Base-by-base conservation (phyloP, 441 rosid species). In the Isatis lusitanica region DNA sequence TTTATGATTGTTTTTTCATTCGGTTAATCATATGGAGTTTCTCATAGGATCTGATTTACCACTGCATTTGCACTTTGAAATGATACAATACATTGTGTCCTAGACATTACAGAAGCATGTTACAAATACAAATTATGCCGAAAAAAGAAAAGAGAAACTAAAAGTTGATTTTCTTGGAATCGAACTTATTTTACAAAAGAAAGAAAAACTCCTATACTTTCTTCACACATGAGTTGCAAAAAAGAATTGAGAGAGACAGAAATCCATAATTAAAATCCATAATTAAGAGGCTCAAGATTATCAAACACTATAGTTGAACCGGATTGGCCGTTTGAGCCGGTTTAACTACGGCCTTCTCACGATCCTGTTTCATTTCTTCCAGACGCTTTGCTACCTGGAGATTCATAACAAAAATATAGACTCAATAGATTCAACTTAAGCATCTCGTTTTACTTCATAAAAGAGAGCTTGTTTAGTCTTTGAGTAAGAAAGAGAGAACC, bases 381-480 rank as follows among this genome's bases (percentile, higher is more conserved):
- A 91, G 79, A 43, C 82, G 88, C 84, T 82, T 86, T 12, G 91
- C 75, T 26, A 94, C 94, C 97, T 93, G 71, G 44, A 12, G 60
- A 67, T 57, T 44, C 55, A 53, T 36, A 12, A 57, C 57, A 47
- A 74, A n/a, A 12, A 24, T 3, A 66, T 30, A 7, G 43, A 61
- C 6, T 36, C 43, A 9, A 18, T 7, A 64, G 39, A 24, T 24
- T 48, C 24, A 40, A 33, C 21, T 16, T 40, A 58, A 71, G 44
- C 16, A 30, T 36, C 50, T 52, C 15, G 21, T 38, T 60, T 21
- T 58, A 56, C 16, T 15, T 56, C 24, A 56, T 26, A 38, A 39
- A 35, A 30, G 21, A 59, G 18, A 48, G 71, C 50, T 42, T 83
- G 28, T 13, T 39, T 5, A 50, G 36, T 21, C 26, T 9, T 9